Evolutionary conservation across 2,329 filamentous ascomycete genomes (phyloP).

Genomic region (Aspergillus sp.): DNA sequence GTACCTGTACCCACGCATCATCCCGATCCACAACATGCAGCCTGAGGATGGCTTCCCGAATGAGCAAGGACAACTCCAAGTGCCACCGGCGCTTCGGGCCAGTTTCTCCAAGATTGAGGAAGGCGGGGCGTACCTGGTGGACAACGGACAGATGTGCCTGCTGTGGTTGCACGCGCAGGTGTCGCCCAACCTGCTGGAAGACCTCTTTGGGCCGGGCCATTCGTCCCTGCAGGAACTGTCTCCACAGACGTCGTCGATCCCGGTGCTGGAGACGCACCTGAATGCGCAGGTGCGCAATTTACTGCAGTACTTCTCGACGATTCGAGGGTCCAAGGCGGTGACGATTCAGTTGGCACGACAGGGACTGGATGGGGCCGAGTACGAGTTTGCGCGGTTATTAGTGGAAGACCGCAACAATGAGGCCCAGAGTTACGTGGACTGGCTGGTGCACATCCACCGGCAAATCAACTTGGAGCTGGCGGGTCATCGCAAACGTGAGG

Average conservation of each 20-base stretch:
- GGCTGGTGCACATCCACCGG: conserved; percentile 93
- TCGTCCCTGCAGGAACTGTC: conserved; percentile 73
- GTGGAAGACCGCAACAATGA: conserved; percentile 97
- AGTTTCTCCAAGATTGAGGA: conserved; percentile 87
- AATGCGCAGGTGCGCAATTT: conserved; percentile 96
- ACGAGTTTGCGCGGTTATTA: conserved; percentile 87
- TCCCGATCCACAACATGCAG: conserved; percentile 84
- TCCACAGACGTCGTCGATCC: conserved; percentile 75
- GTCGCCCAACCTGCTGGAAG: conserved; percentile 83
- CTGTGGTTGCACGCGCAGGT: conserved; percentile 92
- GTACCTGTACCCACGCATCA: conserved; percentile 93
- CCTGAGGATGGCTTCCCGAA: conserved; percentile 92
- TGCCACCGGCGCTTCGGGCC: conserved; percentile 77
- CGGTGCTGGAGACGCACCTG: conserved; percentile 83
- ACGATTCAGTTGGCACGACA: conserved; percentile 89
- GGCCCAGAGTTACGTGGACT: conserved; percentile 96
- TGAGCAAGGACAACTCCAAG: conserved; percentile 79
- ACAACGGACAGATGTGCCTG: conserved; percentile 89
- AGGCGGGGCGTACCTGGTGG: conserved; percentile 89
- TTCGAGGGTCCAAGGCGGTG: conserved; percentile 81
- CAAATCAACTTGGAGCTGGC: conserved; percentile 82
- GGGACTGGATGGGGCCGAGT: conserved; percentile 91
- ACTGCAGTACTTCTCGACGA: conserved; percentile 76
- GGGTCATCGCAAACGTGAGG: conserved; percentile 50
- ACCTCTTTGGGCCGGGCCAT: conserved; percentile 81